Evolutionary conservation across 2,329 filamentous ascomycete genomes (phyloP).

Genomic region (Shiraia sp.): DNA sequence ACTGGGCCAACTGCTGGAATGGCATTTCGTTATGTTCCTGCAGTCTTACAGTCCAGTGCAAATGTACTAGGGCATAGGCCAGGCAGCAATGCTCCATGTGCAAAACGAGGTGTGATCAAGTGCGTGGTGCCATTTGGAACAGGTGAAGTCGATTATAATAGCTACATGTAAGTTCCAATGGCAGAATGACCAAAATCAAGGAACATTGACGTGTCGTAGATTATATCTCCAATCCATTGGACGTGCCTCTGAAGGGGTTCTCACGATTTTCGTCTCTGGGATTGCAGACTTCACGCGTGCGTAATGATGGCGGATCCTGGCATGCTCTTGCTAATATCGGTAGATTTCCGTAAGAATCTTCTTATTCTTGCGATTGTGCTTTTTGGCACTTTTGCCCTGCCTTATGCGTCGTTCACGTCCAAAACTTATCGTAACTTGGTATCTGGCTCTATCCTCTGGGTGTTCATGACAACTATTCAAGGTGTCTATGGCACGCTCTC

Average conservation of each 20-base stretch:
- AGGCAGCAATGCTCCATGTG: constrained; percentile 4
- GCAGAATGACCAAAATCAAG: background rate
- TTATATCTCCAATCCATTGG: constrained; percentile 21
- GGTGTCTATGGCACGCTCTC: constrained; percentile 20
- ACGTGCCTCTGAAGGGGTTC: constrained; percentile 18
- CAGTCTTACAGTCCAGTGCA: constrained; percentile 3
- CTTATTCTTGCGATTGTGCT: constrained; percentile 11
- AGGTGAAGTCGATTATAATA: constrained; percentile 20
- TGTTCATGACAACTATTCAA: constrained; percentile 15
- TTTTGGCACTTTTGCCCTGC: constrained; percentile 17
- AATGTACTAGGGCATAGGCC: constrained; percentile 7
- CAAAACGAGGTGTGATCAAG: constrained; percentile 14
- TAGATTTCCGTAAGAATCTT: constrained; percentile 14
- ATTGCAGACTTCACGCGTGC: constrained; percentile 22
- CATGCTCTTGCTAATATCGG: background rate
- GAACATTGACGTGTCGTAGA: background rate
- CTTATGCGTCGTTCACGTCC: constrained; percentile 13
- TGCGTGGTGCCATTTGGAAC: constrained; percentile 19
- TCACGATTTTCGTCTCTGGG: constrained; percentile 16
- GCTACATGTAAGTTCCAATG: constrained; percentile 14
- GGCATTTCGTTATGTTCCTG: constrained; percentile 7
- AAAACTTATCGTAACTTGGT: constrained; percentile 14
- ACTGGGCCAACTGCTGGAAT: constrained; percentile 6
- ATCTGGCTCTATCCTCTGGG: constrained; percentile 12
- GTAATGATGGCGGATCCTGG: no score